A percentile compares a stretch with the other conserved stretches of the same genome.
phyloP scores from a whole-genome alignment of 116 monocot species.

The Zostera marina region DNA sequence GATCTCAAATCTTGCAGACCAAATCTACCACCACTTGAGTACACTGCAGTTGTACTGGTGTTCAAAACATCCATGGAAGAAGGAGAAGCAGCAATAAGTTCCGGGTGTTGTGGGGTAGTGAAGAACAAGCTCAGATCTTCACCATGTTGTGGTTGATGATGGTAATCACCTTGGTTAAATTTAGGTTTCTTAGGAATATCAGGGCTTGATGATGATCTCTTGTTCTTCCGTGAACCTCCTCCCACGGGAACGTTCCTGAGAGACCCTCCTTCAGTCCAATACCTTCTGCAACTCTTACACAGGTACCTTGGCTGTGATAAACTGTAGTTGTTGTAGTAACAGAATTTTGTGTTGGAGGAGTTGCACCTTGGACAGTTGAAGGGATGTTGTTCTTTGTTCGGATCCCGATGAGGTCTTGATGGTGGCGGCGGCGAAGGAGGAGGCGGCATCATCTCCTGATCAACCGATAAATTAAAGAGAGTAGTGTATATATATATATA shows the following conservation, averaged over 20 bases:
- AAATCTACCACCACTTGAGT: conserved; percentile 9
- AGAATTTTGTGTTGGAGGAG: conserved; percentile 94
- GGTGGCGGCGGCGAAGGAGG: conserved; percentile 5
- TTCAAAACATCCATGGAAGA: conserved; percentile 38
- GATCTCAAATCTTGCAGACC: conserved; percentile 34
- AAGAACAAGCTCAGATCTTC: conserved; percentile 43
- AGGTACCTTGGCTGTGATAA: conserved; percentile 93
- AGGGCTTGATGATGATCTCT: conserved; percentile 23
- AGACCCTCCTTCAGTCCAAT: conserved; percentile 95
- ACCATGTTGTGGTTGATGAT: too few relatives aligned
- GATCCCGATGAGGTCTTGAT: too few relatives aligned
- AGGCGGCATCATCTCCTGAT: too few relatives aligned
- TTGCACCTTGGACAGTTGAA: conserved; percentile 86
- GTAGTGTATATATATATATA: too few relatives aligned
- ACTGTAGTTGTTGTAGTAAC: conserved; percentile 99
- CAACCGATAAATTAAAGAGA: too few relatives aligned
- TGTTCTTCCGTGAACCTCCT: conserved; percentile 86
- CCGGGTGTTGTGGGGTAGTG: conserved; percentile 16
- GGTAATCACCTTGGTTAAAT: conserved; percentile 15
- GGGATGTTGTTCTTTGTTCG: conserved; percentile 58
- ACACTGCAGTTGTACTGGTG: conserved; percentile 6
- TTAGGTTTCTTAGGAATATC: conserved; percentile 3
- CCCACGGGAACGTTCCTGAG: conserved; percentile 93
- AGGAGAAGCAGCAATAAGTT: neutral
- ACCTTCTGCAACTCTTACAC: conserved; percentile 85